Evolutionary conservation across 2,329 filamentous ascomycete genomes (phyloP).

Genomic region (Colletotrichum sp.): DNA sequence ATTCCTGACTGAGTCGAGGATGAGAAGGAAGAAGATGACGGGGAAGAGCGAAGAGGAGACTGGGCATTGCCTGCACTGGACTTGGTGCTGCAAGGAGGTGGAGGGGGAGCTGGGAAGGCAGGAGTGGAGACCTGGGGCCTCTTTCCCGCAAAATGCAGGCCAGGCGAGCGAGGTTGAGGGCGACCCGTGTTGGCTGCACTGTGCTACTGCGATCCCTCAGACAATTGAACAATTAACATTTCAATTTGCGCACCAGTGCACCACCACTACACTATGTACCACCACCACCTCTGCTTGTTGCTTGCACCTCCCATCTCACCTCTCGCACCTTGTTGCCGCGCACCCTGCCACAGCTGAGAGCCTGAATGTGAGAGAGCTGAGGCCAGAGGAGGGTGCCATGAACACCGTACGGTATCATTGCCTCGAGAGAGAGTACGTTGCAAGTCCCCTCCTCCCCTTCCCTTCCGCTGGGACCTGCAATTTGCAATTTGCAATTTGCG

Average conservation of each 20-base stretch:
- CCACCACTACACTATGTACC: not conserved
- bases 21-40: not conserved
- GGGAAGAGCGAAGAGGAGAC: not conserved
- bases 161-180: not conserved
- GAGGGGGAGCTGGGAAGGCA: not conserved
- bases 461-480: not conserved
- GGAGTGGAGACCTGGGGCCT: not conserved
- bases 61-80: slow-evolving; percentile 3
- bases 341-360: not conserved
- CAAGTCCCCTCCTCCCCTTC: not conserved
- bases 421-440: not conserved
- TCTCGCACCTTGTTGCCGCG: not conserved
- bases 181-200: slow-evolving; percentile 6
- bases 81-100: slow-evolving; percentile 14
- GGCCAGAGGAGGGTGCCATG: not conserved
- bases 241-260: not conserved
- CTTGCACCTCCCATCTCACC: not conserved
- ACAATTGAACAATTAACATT: slow-evolving; percentile 2
- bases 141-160: not conserved
- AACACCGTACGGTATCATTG: not conserved
- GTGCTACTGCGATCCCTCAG: slow-evolving; percentile 10
- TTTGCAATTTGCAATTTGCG: not conserved
- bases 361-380: not conserved
- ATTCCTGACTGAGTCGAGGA: not conserved
- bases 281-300: not conserved